These are phyloP conservation scores for Macadamia integrifolia DNA, from an alignment of 164 flowering plant genomes.

Conservation along the genomic window DNA sequence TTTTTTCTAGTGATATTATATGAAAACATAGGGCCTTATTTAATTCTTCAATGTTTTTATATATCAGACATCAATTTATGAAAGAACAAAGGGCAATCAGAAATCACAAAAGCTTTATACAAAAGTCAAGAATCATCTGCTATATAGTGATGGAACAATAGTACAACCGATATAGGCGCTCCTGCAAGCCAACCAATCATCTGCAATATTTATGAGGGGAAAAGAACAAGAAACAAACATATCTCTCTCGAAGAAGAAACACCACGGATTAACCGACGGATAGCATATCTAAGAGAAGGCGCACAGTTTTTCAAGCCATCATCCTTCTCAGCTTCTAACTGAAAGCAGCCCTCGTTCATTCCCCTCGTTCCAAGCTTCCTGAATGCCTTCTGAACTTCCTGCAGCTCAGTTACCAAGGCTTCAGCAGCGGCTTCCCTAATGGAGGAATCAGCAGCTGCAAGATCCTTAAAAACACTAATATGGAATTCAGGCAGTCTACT, in stretches of 20 bases:
- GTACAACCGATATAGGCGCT: background rate
- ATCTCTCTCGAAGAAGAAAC: constrained; percentile 97
- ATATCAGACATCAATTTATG: too few species aligned
- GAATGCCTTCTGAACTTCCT: constrained; percentile 61
- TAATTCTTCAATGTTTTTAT: too few species aligned
- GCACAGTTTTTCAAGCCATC: constrained; percentile 84
- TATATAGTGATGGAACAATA: too few species aligned
- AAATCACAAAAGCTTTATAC: too few species aligned
- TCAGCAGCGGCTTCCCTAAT: constrained; percentile 69
- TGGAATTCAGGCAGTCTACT: constrained; percentile 58
- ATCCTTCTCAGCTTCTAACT: constrained; percentile 80
- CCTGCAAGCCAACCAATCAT: background rate
- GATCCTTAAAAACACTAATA: constrained; percentile 61
- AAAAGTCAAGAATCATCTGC: too few species aligned
- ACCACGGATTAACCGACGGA: constrained; percentile 90
- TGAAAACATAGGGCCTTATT: too few species aligned
- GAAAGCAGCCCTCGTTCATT: constrained; percentile 28
- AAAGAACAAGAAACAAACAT: background rate
- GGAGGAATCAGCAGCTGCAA: constrained; percentile 45
- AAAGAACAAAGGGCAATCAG: too few species aligned
- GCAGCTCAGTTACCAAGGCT: constrained; percentile 50
- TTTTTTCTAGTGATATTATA: too few species aligned
- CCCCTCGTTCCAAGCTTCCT: constrained; percentile 42
- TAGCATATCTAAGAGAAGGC: constrained; percentile 75
- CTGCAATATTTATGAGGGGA: too few species aligned